Percentiles rank a stretch among this genome's conserved stretches.
Evolutionary conservation across 768 basidiomycete species (phyloP).

Genomic region (Strobilomyces confusus): DNA sequence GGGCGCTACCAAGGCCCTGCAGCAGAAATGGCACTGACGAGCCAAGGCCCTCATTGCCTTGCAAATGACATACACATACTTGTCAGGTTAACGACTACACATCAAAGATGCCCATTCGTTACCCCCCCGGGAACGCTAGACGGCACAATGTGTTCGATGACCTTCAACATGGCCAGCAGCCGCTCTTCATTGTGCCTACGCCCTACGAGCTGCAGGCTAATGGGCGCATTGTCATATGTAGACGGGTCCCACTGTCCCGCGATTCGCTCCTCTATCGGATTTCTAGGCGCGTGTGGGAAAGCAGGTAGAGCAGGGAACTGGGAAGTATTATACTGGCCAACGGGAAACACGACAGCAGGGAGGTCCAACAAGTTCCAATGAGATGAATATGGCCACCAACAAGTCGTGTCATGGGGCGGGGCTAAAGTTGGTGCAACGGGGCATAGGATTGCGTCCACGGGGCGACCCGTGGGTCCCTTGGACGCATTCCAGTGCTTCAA

Average conservation of each 20-base stretch:
- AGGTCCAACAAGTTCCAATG: slow-evolving; percentile 54
- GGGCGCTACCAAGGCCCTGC: slow-evolving; percentile 2
- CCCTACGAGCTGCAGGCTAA: slow-evolving; percentile 48
- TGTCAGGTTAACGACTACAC: neutral
- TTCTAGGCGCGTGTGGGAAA: slow-evolving; percentile 30
- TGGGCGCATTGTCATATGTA: slow-evolving; percentile 41
- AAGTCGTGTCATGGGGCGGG: slow-evolving; percentile 43
- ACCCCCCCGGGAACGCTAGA: slow-evolving; percentile 12
- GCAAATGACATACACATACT: slow-evolving; percentile 2
- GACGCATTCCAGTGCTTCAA: slow-evolving; percentile 46
- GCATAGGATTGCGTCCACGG: slow-evolving; percentile 45
- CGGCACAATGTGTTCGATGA: slow-evolving; percentile 33
- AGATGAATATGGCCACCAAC: slow-evolving; percentile 49
- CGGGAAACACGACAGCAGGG: slow-evolving; percentile 45
- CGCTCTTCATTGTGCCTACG: slow-evolving; percentile 48
- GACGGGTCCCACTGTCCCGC: slow-evolving; percentile 39
- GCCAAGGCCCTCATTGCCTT: slow-evolving; percentile 6
- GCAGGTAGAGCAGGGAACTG: slow-evolving; percentile 6
- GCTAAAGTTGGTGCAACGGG: slow-evolving; percentile 46
- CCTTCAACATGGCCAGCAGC: slow-evolving; percentile 40
- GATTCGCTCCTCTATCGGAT: slow-evolving; percentile 34
- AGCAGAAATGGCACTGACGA: slow-evolving; percentile 12
- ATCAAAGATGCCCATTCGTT: slow-evolving; percentile 10
- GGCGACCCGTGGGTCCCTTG: slow-evolving; percentile 34
- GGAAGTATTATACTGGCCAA: slow-evolving; percentile 33